phyloP scores from a whole-genome alignment of 345 rosid species.

The Corymbia maculata region DNA sequence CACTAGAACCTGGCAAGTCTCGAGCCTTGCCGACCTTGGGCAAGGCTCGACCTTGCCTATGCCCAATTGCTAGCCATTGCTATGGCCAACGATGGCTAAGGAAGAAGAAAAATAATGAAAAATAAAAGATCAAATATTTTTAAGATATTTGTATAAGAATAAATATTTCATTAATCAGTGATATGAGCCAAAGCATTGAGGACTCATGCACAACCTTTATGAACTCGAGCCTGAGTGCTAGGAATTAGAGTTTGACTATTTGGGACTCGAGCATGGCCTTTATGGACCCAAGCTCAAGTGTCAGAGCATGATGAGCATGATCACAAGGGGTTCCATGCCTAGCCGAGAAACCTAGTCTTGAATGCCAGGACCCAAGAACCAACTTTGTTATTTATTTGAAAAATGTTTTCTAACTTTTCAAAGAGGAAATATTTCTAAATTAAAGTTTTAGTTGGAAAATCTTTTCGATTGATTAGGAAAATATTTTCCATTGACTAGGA shows the following conservation, averaged over 20 bases:
- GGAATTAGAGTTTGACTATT: background rate
- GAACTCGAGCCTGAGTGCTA: background rate
- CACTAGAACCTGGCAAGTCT: fast-evolving
- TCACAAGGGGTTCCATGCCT: background rate
- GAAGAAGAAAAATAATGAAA: no score
- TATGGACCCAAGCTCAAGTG: background rate
- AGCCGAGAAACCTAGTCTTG: background rate
- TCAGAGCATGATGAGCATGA: background rate
- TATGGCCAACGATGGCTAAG: background rate
- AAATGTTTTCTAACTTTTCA: background rate
- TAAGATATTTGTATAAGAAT: no score
- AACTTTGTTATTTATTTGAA: background rate
- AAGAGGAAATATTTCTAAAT: no score
- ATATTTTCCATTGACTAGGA: background rate
- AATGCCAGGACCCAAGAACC: background rate
- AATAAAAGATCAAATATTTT: no score
- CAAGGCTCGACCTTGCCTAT: background rate
- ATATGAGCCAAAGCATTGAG: background rate
- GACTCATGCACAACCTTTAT: background rate
- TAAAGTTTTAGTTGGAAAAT: no score
- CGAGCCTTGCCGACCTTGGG: background rate
- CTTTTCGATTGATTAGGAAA: no score
- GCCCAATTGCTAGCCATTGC: fast-evolving
- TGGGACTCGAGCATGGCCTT: background rate
- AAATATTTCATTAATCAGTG: no score